A percentile compares a stretch with the other conserved stretches of the same genome.
Evolutionary conservation across 176 grass and related monocot genomes (phyloP).

Genomic region (Oropetium thomaeum): DNA sequence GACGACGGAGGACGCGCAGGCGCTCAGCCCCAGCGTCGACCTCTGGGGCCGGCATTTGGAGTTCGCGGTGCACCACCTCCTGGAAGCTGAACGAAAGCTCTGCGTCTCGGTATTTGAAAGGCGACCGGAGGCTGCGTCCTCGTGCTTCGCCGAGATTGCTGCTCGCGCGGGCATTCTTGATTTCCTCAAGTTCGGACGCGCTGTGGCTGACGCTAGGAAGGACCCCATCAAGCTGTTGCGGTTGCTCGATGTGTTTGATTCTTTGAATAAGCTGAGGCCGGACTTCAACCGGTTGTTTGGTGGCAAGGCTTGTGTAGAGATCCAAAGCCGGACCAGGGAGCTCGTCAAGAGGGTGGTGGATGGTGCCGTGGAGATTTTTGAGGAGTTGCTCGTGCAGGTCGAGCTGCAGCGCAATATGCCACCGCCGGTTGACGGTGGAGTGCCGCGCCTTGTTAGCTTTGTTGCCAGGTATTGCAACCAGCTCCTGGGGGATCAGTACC

Average conservation of each 20-base stretch:
- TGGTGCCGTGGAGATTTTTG: slow-evolving; percentile 64
- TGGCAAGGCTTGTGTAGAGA: slow-evolving; percentile 65
- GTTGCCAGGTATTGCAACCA: slow-evolving; percentile 72
- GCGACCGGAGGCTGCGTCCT: slow-evolving; percentile 16
- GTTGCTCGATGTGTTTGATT: slow-evolving; percentile 65
- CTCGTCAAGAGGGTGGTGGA: slow-evolving; percentile 81
- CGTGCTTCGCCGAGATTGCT: slow-evolving; percentile 67
- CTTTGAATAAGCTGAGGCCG: slow-evolving; percentile 55
- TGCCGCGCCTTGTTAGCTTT: slow-evolving; percentile 62
- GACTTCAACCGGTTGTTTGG: slow-evolving; percentile 80
- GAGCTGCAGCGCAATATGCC: slow-evolving; percentile 64
- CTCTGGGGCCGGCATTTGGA: slow-evolving; percentile 63
- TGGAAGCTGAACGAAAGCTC: slow-evolving; percentile 58
- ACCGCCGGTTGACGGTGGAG: slow-evolving; percentile 46
- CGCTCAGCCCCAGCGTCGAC: slow-evolving; percentile 47
- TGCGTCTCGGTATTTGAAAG: slow-evolving; percentile 49
- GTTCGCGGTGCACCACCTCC: slow-evolving; percentile 64
- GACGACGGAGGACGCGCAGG: slow-evolving; percentile 53
- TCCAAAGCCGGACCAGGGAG: slow-evolving; percentile 62
- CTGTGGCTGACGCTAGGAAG: slow-evolving; percentile 55
- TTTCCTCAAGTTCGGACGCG: slow-evolving; percentile 56
- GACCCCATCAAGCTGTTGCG: slow-evolving; percentile 81
- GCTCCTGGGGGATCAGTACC: slow-evolving; percentile 55
- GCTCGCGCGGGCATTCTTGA: slow-evolving; percentile 58
- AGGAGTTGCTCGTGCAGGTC: slow-evolving; percentile 68